Evolutionary conservation across 2,329 filamentous ascomycete species (phyloP), one percentile per base, ranked within the genome.

Genomic region (Phyllosticta capitalensis): DNA sequence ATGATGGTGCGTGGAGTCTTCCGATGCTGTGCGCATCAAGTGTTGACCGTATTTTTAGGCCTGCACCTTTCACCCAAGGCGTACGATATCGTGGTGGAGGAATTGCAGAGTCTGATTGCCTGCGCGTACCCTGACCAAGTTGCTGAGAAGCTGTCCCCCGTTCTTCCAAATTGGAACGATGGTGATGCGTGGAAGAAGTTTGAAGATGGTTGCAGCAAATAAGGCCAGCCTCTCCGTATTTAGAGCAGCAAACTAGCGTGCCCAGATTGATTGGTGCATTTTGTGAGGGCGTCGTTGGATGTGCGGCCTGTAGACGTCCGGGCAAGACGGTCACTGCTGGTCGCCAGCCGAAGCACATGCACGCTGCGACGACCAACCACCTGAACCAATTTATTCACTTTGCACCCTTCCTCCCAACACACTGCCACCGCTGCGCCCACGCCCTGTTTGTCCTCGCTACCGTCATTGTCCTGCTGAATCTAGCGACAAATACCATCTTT

Each of bases 41-140:
- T 20, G 48, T 61, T 63, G 68, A 50, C 68, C 26, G 58, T 7
- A 33, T 28, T 54, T 45, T n/a, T 56, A 80, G 80, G 81, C 5
- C 71, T 87, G 53, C 84, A 87, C 70, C 77, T 87, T 63, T 80
- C 76, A 24, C 74, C 79, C 0, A 71, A 72, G 26, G 84, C 80
- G 3, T 86, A 86, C 65, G 69, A 77, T 30, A 68, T 86, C 19
- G 71, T 86, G 38, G 84, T 76, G 63, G 71, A 78, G 5, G 78
- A 81, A 64, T 63, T 85, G 38, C 77, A 81, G 70, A 75, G 77
- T 55, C 65, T 78, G 9, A 81, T 87, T 62, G 66, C 68, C 52
- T 64, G 72, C 53, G 71, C 75, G 26, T 82, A 80, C 73, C 82
- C 84, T 1, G 81, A 85, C 57, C 75, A 82, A 61, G 67, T 72